Base-by-base conservation (phyloP, 163 green algal genomes). In the Chloromonas sp. region DNA sequence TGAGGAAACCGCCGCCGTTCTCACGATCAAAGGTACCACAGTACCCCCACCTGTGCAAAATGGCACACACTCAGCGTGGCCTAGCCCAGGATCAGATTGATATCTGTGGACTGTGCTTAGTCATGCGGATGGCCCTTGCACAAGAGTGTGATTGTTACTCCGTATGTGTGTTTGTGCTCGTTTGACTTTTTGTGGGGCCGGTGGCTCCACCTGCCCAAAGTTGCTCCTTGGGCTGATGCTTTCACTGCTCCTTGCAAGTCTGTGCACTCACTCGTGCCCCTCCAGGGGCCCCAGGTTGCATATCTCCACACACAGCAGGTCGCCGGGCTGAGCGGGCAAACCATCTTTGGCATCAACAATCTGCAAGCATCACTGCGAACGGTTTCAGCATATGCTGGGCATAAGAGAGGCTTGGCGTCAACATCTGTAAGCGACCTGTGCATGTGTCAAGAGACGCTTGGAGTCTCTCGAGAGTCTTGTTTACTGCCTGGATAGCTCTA, bases 1-100 rank as follows among this genome's bases (percentile, higher is more conserved):
- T 96, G 58, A 96, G 81, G 84, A 96, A 96, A 36, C 92, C 91
- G 58, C 93, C 93, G 79, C 93, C 93, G 71, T 96, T 96, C 57
- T 96, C 93, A 3, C 90, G 86, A 89, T 96, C 89, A 83, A 96
- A 96, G 0, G 87, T 94, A 14, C 93, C 93, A 83, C 82, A 83
- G 89, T 94, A 96, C 71, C 93, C 93, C 93, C 93, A 82, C 79
- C 79, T 82, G 79, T 57, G 3, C 36, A 36, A 36, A 13, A n/a
- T 76, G 5, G 66, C 11, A 13, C 66, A 76, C 66, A 76, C 66
- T 36, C 36, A 36, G 36, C 36, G 36, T 36, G 36, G 36, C 36
- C 36, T 36, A 36, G 36, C 36, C 36, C 36, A 36, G 36, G 36
- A 36, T 36, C 36, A 36, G 36, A 36, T 36, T 36, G 36, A 36